Percentiles rank a stretch among this genome's conserved stretches.
These are phyloP conservation scores for Cystobasidium slooffiae DNA, from an alignment of 1,284 basidiomycete genomes.

Conservation along the genomic window DNA sequence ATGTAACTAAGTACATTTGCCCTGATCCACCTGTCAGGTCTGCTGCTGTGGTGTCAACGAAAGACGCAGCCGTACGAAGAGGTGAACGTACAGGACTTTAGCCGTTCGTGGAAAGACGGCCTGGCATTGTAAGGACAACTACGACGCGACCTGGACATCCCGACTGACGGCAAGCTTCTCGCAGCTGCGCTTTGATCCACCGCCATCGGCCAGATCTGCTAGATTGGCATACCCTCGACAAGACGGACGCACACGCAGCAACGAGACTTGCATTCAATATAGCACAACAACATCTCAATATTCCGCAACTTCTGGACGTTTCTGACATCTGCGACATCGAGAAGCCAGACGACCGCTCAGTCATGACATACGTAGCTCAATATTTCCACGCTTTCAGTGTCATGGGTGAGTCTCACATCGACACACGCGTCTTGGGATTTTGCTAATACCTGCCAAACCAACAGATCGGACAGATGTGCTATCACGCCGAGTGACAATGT, in stretches of 20 bases:
- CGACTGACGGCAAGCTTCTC: constrained; percentile 11
- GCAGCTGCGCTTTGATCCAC: constrained; percentile 92
- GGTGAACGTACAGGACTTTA: constrained; percentile 92
- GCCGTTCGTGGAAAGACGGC: constrained; percentile 88
- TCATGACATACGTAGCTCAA: constrained; percentile 94
- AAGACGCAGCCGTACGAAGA: constrained; percentile 90
- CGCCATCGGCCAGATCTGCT: constrained; percentile 93
- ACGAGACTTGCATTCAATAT: constrained; percentile 83
- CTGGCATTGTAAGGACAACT: constrained; percentile 78
- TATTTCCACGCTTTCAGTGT: constrained; percentile 98
- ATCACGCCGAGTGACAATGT: constrained; percentile 89
- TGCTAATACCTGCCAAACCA: constrained; percentile 5
- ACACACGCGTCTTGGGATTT: neutral
- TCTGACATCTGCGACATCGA: constrained; percentile 89
- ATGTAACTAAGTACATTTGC: too few species aligned
- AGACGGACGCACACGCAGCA: constrained; percentile 74
- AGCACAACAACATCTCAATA: constrained; percentile 81
- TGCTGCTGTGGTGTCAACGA: constrained; percentile 95
- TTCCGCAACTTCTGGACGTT: constrained; percentile 95
- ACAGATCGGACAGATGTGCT: constrained; percentile 93
- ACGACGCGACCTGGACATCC: neutral
- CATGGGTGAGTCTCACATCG: constrained; percentile 68
- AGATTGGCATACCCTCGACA: constrained; percentile 81
- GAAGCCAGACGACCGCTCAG: constrained; percentile 89
- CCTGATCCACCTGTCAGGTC: constrained; percentile 58